Evolutionary conservation across 352 stramenopile species (phyloP).

Genomic region (Pythium phragmitis): DNA sequence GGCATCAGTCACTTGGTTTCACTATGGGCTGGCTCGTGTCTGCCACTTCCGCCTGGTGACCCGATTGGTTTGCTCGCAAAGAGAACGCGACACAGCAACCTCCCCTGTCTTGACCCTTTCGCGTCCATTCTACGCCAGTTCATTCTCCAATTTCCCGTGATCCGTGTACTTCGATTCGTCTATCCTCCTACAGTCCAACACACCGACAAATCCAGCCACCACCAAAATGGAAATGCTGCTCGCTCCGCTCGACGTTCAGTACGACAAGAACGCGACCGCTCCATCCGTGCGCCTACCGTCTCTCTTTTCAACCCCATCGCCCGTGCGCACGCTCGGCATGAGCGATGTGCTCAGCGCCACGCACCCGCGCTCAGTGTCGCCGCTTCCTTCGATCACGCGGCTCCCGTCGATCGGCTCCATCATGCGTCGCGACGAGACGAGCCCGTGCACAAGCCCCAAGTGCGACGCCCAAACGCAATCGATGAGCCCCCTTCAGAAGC

Average conservation of each 20-base stretch:
- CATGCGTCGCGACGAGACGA: conserved; percentile 52
- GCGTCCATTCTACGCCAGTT: conserved; percentile 8
- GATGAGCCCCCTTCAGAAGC: conserved; percentile 58
- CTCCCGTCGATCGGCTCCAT: conserved; percentile 68
- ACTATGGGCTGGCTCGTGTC: conserved; percentile 19
- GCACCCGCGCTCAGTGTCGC: conserved; percentile 33
- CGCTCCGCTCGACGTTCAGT: conserved; percentile 53
- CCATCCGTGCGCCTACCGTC: conserved; percentile 46
- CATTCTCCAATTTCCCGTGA: conserved; percentile 22
- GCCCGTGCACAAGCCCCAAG: conserved; percentile 28
- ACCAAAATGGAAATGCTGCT: conserved; percentile 62
- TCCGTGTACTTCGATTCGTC: conserved; percentile 5
- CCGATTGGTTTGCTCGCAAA: neutral
- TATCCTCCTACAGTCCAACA: neutral
- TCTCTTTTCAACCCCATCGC: conserved; percentile 48
- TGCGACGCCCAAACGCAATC: conserved; percentile 17
- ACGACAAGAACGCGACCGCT: conserved; percentile 18
- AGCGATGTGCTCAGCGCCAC: conserved; percentile 57
- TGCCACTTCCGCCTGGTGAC: conserved; percentile 7
- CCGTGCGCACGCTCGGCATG: conserved; percentile 53
- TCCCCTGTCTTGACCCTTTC: neutral
- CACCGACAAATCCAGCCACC: neutral
- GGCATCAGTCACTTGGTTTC: conserved; percentile 19
- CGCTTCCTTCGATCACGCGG: conserved; percentile 40
- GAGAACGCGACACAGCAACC: neutral